Base-by-base conservation (phyloP, 2,329 filamentous ascomycete species). In the Cercospora citrullina region DNA sequence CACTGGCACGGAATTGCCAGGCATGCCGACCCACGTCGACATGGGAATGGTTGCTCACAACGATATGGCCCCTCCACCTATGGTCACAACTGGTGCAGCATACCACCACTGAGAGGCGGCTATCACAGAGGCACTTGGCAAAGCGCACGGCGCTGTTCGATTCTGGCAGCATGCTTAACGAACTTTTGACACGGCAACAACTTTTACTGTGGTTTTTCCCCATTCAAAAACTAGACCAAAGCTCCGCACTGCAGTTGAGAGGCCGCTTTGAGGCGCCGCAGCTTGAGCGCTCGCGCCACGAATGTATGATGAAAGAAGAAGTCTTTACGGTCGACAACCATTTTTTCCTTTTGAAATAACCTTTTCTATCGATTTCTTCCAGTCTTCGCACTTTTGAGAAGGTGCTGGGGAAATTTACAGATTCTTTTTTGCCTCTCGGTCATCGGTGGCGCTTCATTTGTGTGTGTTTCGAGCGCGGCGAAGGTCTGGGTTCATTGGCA, bases 41-140 rank as follows among this genome's bases (percentile, higher is more conserved):
- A 76, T 79, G 76, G 72, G 74, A 30, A 69, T 71, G 31, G 64
- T 79, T 5, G 71, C 73, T 12, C 72, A 78, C 58, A 77, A 75
- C n/a, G 72, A 72, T n/a, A 81, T 83, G 79, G 78, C 78, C 14
- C 79, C 79, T 65, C 77, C 79, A 59, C 80, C 77, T 18, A 75
- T 84, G 77, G 79, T 83, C 68, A 79, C 80, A 62, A 77, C 80
- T 21, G 80, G 81, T 72, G 39, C 51, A 8, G 78, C 82, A 72
- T 83, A 81, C 74, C 81, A 77, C 61, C 75, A 68, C 65, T 60
- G 51, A 42, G 42, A 63, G 42, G 18, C 57, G 21, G 36, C 36
- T 48, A 16, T 62, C 26, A 48, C 23, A 45, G 57, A 45, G 39
- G 48, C 10, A 61, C 66, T 58, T 61, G 30, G 53, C 59, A 57